These are phyloP conservation scores for Hymenoscyphus occultus DNA, from an alignment of 2,329 filamentous ascomycete species.

Conservation along the genomic window DNA sequence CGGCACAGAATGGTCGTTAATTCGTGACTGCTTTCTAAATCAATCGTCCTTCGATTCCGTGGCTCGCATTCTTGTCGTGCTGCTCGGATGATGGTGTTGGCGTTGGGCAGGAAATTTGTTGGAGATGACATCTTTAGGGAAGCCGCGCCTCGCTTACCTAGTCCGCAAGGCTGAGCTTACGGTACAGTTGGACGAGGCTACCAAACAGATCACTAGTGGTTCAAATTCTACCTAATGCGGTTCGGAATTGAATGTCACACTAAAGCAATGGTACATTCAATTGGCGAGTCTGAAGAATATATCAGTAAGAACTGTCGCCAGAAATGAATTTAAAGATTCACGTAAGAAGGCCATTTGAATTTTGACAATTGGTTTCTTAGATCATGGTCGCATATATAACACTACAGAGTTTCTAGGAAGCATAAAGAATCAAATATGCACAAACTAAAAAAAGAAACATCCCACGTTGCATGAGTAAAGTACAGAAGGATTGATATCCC, in stretches of 20 bases:
- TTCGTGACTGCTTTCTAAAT: not conserved
- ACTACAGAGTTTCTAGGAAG: conserved; percentile 9
- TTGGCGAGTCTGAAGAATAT: too few species aligned
- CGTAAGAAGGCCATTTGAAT: not conserved
- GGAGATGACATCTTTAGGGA: not conserved
- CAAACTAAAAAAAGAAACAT: conserved; percentile 16
- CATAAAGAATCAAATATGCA: conserved; percentile 8
- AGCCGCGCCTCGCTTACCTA: not conserved
- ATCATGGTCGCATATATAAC: conserved; percentile 18
- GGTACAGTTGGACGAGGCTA: not conserved
- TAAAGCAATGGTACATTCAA: too few species aligned
- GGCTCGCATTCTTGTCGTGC: conserved; percentile 11
- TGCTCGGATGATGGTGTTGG: not conserved
- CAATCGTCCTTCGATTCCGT: not conserved
- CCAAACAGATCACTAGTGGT: not conserved
- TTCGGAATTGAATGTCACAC: too few species aligned
- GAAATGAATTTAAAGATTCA: not conserved
- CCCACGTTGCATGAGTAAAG: conserved; percentile 17
- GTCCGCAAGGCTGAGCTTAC: not conserved
- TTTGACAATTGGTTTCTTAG: not conserved
- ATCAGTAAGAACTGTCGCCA: not conserved
- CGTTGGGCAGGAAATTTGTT: not conserved
- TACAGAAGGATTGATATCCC: conserved; percentile 18
- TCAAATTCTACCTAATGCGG: too few species aligned
- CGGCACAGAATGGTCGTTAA: not conserved